Percentiles rank a stretch among this genome's conserved stretches.
Conservation (phyloP, 1,284 basidiomycete species). For the Phenoliferia sp. region DNA sequence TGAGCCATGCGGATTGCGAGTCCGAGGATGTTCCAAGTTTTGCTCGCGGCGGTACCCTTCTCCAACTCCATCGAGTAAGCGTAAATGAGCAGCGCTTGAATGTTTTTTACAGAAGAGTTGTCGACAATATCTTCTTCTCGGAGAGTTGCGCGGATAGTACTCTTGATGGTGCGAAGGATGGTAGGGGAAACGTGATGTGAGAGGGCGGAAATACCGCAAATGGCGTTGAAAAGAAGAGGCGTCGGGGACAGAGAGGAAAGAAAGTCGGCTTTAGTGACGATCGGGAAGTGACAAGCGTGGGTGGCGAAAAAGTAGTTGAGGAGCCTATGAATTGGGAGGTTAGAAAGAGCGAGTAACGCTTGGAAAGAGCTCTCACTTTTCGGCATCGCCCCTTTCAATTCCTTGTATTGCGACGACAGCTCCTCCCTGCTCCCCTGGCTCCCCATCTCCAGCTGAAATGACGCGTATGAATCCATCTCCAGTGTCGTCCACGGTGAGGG, state of each 20-base stretch:
- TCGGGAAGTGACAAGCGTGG: constrained; percentile 75
- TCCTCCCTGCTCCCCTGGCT: constrained; percentile 34
- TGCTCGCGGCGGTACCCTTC: constrained; percentile 41
- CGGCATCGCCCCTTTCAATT: constrained; percentile 28
- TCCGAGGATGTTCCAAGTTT: constrained; percentile 36
- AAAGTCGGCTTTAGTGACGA: constrained; percentile 83
- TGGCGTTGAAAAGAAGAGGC: constrained; percentile 80
- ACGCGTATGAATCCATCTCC: constrained; percentile 87
- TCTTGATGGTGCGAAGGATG: constrained; percentile 79
- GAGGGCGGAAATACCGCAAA: constrained; percentile 85
- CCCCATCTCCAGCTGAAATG: constrained; percentile 27
- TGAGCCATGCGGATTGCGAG: constrained; percentile 55
- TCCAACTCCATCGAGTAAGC: constrained; percentile 59
- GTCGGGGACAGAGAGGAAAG: constrained; percentile 61
- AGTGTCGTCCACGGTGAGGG: constrained; percentile 52
- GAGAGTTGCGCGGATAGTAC: constrained; percentile 54
- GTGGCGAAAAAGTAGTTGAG: constrained; percentile 88
- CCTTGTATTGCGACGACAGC: constrained; percentile 26
- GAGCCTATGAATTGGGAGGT: constrained; percentile 55
- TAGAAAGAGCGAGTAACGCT: constrained; percentile 71
- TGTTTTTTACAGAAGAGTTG: constrained; percentile 76
- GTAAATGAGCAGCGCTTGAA: constrained; percentile 82
- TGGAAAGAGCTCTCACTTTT: constrained; percentile 13
- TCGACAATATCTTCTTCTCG: constrained; percentile 85
- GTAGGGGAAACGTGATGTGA: constrained; percentile 74